Conservation (phyloP, 345 rosid species). For the Hirschfeldia incana region DNA sequence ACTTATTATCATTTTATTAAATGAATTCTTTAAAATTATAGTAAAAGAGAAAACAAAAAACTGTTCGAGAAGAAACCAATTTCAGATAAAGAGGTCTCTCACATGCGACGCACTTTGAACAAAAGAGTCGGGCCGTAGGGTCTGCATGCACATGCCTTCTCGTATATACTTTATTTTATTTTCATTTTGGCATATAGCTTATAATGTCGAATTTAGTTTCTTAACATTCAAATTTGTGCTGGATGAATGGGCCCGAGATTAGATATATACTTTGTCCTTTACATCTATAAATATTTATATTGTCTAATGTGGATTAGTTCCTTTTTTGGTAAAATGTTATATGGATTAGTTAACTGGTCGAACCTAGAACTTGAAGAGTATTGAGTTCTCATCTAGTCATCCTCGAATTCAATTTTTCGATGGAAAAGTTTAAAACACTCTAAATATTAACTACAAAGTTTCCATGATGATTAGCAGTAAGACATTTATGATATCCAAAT, state of each 20-base stretch:
- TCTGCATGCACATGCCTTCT: slow-evolving; percentile 42
- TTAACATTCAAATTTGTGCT: neutral
- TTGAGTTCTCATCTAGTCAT: neutral
- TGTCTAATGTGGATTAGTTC: neutral
- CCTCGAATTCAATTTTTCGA: neutral
- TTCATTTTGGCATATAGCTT: slow-evolving; percentile 25
- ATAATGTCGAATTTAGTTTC: slow-evolving; percentile 11
- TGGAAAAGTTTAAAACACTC: neutral
- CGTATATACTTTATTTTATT: slow-evolving; percentile 2
- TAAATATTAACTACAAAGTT: neutral
- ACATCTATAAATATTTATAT: neutral
- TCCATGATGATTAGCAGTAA: neutral
- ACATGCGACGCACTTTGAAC: slow-evolving; percentile 42
- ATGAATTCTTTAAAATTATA: neutral
- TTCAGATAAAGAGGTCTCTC: slow-evolving; percentile 36
- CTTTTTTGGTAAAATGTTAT: too few relatives aligned
- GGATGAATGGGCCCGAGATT: neutral
- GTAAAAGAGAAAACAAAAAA: neutral
- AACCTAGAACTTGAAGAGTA: neutral
- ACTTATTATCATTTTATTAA: neutral
- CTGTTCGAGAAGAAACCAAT: slow-evolving; percentile 33
- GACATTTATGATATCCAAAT: neutral
- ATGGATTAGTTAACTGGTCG: neutral
- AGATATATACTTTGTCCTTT: neutral
- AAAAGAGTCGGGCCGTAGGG: slow-evolving; percentile 42